Conservation (phyloP, 2,329 filamentous ascomycete species). For the Drechslera avenae region DNA sequence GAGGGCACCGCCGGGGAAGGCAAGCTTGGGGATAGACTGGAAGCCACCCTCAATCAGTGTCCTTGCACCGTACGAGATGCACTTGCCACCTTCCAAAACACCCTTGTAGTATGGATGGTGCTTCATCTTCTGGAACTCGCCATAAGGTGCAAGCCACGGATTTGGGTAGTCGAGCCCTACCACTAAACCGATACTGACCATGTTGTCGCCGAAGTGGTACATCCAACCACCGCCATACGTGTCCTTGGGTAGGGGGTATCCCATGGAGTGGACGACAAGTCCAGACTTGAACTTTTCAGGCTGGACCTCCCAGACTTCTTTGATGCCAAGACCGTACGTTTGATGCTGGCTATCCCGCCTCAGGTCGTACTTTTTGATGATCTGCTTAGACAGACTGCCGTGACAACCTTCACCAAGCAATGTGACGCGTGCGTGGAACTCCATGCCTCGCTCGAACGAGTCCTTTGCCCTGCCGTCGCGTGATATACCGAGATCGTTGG, state of each 20-base stretch:
- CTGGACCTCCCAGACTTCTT: constrained; percentile 96
- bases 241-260: constrained; percentile 84
- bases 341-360: constrained; percentile 88
- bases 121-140: constrained; percentile 98
- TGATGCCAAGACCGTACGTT: constrained; percentile 92
- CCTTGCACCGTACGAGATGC: constrained; percentile 92
- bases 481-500: constrained; percentile 87
- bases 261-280: constrained; percentile 85
- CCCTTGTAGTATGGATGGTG: constrained; percentile 88
- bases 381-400: constrained; percentile 91
- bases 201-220: constrained; percentile 98
- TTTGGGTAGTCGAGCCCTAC: constrained; percentile 95
- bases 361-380: constrained; percentile 92
- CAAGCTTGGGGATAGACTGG: constrained; percentile 95
- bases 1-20: constrained; percentile 92
- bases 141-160: constrained; percentile 93
- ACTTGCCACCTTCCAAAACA: constrained; percentile 93
- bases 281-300: constrained; percentile 91
- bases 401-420: constrained; percentile 95
- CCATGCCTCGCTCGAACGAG: constrained; percentile 94
- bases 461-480: constrained; percentile 85
- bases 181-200: constrained; percentile 89
- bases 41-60: constrained; percentile 94
- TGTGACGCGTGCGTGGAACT: constrained; percentile 91
- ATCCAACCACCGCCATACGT: constrained; percentile 98